Percentiles rank a stretch among this genome's conserved stretches.
Conservation (phyloP, 2,329 filamentous ascomycete species). For the Orbilia brochopaga region DNA sequence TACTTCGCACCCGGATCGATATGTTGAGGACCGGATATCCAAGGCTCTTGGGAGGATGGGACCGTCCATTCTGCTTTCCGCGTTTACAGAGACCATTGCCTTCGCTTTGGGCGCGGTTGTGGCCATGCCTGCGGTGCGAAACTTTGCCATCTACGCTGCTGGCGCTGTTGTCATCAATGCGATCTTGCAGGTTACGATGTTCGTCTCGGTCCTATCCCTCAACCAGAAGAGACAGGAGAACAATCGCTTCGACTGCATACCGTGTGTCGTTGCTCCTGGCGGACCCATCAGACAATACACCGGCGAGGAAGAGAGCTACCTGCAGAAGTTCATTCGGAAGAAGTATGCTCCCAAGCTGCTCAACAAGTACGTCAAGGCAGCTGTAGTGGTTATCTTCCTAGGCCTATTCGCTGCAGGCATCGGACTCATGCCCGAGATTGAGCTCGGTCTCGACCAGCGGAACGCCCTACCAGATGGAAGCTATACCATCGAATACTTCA, state of each 20-base stretch:
- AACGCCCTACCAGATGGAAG: constrained; percentile 93
- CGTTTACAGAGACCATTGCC: constrained; percentile 89
- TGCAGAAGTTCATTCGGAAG: constrained; percentile 90
- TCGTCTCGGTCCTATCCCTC: constrained; percentile 85
- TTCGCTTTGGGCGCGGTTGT: constrained; percentile 93
- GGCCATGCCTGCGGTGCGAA: constrained; percentile 95
- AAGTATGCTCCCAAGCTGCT: constrained; percentile 83
- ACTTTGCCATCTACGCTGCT: constrained; percentile 95
- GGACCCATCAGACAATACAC: constrained; percentile 68
- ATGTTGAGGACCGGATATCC: constrained; percentile 83
- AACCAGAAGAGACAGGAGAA: constrained; percentile 92
- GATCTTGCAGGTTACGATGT: constrained; percentile 95
- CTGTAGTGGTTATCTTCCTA: constrained; percentile 79
- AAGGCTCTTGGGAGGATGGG: constrained; percentile 94
- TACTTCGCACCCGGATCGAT: constrained; percentile 83
- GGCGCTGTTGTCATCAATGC: constrained; percentile 98
- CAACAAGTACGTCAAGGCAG: constrained; percentile 77
- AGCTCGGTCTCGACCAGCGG: constrained; percentile 84
- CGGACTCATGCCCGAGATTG: constrained; percentile 80
- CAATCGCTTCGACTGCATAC: constrained; percentile 87
- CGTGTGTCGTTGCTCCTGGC: constrained; percentile 77
- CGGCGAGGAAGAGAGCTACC: constrained; percentile 77
- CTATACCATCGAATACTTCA: constrained; percentile 94
- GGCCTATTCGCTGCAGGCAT: constrained; percentile 85
- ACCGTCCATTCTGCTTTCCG: constrained; percentile 92